Evolutionary conservation across 2,329 filamentous ascomycete genomes (phyloP).

Genomic region (Fusarium begoniae): DNA sequence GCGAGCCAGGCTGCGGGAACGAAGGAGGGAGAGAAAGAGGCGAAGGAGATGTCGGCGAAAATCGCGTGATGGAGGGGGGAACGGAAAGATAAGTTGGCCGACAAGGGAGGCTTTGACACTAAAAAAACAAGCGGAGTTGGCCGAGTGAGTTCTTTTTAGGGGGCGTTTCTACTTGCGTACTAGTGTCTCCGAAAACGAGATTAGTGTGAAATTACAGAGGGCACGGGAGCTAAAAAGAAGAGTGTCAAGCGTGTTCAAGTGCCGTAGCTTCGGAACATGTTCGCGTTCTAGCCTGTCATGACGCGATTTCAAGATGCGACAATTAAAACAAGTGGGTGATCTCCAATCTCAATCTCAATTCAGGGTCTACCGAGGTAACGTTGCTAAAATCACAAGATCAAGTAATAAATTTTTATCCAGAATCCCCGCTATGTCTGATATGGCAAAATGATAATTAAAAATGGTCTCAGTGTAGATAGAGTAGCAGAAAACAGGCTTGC

Average conservation of each 20-base stretch:
- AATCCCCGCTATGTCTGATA: not conserved
- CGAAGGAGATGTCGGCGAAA: conserved; percentile 29
- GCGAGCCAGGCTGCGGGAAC: not conserved
- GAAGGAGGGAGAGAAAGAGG: not conserved
- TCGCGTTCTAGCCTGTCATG: not conserved
- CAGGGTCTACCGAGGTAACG: not conserved
- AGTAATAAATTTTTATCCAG: not conserved
- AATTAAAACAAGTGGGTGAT: not conserved
- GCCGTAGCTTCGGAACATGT: not conserved
- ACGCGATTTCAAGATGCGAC: not conserved
- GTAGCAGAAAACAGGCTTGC: not conserved
- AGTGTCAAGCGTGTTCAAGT: not conserved
- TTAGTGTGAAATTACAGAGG: not conserved
- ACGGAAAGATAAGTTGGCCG: conserved; percentile 33
- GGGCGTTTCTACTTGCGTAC: conserved; percentile 1
- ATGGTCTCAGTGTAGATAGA: not conserved
- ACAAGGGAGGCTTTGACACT: not conserved
- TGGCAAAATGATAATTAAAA: not conserved
- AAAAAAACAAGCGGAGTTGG: not conserved
- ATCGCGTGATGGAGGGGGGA: conserved; percentile 2
- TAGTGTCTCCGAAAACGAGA: not conserved
- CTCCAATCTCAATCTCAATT: not conserved
- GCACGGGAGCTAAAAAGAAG: not conserved
- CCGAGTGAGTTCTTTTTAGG: not conserved
- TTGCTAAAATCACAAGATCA: not conserved